Conservation (phyloP, 352 stramenopile genomes). For the Phytophthora parvispora region DNA sequence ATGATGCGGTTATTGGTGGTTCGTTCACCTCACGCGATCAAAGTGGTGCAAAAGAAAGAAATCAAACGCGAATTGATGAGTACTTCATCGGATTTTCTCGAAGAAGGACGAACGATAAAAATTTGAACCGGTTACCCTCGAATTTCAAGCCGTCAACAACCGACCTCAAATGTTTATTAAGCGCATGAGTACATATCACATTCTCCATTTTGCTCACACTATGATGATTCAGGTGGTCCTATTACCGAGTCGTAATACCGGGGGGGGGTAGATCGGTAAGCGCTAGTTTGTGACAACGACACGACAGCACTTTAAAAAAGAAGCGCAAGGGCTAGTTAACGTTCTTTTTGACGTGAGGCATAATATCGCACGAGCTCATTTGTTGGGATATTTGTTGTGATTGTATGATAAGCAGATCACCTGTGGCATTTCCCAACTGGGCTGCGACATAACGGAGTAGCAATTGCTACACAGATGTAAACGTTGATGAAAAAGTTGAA, state of each 20-base stretch:
- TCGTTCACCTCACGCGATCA: too few relatives aligned
- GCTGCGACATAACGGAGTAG: constrained; percentile 2
- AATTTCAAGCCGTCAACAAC: neutral
- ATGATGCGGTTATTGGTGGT: too few relatives aligned
- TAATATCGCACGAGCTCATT: neutral
- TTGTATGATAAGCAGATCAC: neutral
- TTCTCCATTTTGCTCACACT: neutral
- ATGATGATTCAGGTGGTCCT: neutral
- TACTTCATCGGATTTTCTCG: too few relatives aligned
- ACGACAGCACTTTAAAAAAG: neutral
- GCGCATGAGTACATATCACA: too few relatives aligned
- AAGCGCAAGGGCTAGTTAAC: neutral
- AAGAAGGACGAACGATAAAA: too few relatives aligned
- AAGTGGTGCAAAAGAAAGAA: too few relatives aligned
- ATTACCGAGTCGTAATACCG: neutral
- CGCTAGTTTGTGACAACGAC: neutral
- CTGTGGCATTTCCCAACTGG: neutral
- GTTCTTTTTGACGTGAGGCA: neutral
- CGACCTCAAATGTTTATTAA: too few relatives aligned
- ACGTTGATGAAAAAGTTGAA: neutral
- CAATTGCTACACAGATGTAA: constrained; percentile 8
- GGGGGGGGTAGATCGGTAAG: neutral
- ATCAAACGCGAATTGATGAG: too few relatives aligned
- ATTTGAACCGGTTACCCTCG: neutral
- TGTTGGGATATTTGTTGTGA: neutral